A percentile compares a stretch with the other conserved stretches of the same genome.
Evolutionary conservation across 2,329 filamentous ascomycete species (phyloP).

Genomic region (Aplosporella prunicola): DNA sequence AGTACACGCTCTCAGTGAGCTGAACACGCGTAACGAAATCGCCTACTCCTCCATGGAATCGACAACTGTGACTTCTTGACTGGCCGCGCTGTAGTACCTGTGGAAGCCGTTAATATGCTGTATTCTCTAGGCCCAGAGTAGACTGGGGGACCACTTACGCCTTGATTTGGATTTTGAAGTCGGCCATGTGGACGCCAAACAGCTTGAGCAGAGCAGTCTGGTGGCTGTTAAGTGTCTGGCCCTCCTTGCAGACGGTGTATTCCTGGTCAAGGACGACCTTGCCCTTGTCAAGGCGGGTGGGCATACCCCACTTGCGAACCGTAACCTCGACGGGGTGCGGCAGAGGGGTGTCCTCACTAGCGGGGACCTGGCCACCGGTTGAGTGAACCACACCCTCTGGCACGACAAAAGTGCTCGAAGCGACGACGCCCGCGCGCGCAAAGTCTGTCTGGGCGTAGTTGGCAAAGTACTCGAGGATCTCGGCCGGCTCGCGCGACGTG

Average conservation of each 20-base stretch:
- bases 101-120: slow-evolving; percentile 14
- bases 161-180: slow-evolving; percentile 75
- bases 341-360: slow-evolving; percentile 75
- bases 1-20: no score
- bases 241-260: slow-evolving; percentile 75
- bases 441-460: slow-evolving; percentile 72
- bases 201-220: slow-evolving; percentile 92
- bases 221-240: slow-evolving; percentile 74
- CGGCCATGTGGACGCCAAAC: slow-evolving; percentile 80
- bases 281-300: slow-evolving; percentile 79
- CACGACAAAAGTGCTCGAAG: slow-evolving; percentile 66
- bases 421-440: slow-evolving; percentile 73
- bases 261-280: slow-evolving; percentile 67
- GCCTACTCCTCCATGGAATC: slow-evolving; percentile 37
- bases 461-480: slow-evolving; percentile 64
- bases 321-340: slow-evolving; percentile 86
- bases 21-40: no score
- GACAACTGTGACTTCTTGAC: slow-evolving; percentile 50
- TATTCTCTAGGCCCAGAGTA: neutral
- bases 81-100: slow-evolving; percentile 55
- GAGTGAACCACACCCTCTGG: slow-evolving; percentile 77
- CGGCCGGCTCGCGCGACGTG: slow-evolving; percentile 63
- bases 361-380: slow-evolving; percentile 65
- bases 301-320: slow-evolving; percentile 79
- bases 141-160: slow-evolving; percentile 46